Conservation (phyloP, 805 yeast species). For the Cyberlindnera subsufficiens region DNA sequence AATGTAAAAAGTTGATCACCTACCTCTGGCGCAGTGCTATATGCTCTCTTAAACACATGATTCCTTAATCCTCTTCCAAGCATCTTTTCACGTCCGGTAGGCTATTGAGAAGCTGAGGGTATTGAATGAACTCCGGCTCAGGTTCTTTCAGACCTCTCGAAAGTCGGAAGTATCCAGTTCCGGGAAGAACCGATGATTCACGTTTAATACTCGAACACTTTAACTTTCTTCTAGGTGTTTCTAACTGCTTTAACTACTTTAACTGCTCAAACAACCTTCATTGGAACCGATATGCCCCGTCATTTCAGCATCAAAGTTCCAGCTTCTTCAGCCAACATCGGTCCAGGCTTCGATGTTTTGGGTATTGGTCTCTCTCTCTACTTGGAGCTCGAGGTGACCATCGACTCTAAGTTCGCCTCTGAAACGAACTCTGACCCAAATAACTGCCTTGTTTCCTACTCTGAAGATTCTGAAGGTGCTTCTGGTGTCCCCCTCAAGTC, state of each 20-base stretch:
- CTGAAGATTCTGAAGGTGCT: slow-evolving; percentile 70
- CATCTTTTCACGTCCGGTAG: slow-evolving; percentile 3
- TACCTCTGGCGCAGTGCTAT: slow-evolving; percentile 18
- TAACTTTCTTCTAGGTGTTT: no score
- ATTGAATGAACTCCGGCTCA: no score
- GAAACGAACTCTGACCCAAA: slow-evolving; percentile 54
- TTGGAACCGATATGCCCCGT: slow-evolving; percentile 31
- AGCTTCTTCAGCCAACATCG: slow-evolving; percentile 96
- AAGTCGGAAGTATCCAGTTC: background rate
- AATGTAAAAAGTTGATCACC: slow-evolving; percentile 5
- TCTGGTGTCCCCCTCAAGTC: slow-evolving; percentile 71
- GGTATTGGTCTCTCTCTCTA: slow-evolving; percentile 83
- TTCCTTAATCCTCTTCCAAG: slow-evolving; percentile 7
- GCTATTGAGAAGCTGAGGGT: no score
- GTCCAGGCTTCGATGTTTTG: slow-evolving; percentile 96
- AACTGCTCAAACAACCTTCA: no score
- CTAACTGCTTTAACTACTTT: no score
- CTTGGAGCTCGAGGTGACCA: slow-evolving; percentile 60
- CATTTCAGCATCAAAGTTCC: slow-evolving; percentile 72
- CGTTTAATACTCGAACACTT: background rate
- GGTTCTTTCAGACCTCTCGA: background rate
- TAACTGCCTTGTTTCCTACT: slow-evolving; percentile 66
- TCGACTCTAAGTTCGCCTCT: slow-evolving; percentile 45
- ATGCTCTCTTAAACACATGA: slow-evolving; percentile 5
- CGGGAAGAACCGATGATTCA: slow-evolving; percentile 1